Evolutionary conservation across 176 grass and related monocot genomes (phyloP), one percentile per base, ranked within the genome.

Genomic region (Juncus effusus): DNA sequence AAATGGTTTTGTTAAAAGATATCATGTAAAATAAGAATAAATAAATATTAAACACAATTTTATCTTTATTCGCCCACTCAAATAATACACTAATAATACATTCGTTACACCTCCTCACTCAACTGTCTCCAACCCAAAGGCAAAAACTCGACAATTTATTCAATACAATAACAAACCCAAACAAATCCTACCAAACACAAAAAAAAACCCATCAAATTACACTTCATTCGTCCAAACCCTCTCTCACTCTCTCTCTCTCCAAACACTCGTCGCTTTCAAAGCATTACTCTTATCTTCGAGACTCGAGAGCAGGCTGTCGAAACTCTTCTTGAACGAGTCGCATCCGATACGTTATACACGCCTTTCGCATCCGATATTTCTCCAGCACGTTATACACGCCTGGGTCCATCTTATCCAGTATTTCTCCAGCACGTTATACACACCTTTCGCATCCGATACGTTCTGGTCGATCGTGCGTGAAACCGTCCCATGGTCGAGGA

Each of bases 321-420:
- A 95, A 72, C 82, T 86, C 80, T 82, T 85, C 79, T 95, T 95
- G 76, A 95, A 95, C 47, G 86, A 95, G 60, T 76, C 74, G 57
- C n/a, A n/a, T 86, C 85, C 45, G 89, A 74, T 10, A 85, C 90
- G 53, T 53, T 85, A 79, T 95, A 95, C 54, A 86, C 55, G 35
- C 90, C 82, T 77, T 89, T 82, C 0, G 90, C 85, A 56, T 95
- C 90, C 0, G 85, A 95, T 6, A 89, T 79, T 95, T 95, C 73
- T 86, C 85, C 45, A 95, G 77, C 6, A 85, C 90, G 53, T 53
- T 85, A 79, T 95, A 95, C 54, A 86, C 55, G 35, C 90, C 82
- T 77, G n/a, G n/a, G 57, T 73, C 90, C 90, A 95, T 47, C 78
- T 56, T 13, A 90, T 95, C 19, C 85, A 82, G 67, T 89, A 75